Base-by-base conservation (phyloP, 306 rosid species). In the Prunus mongolica region DNA sequence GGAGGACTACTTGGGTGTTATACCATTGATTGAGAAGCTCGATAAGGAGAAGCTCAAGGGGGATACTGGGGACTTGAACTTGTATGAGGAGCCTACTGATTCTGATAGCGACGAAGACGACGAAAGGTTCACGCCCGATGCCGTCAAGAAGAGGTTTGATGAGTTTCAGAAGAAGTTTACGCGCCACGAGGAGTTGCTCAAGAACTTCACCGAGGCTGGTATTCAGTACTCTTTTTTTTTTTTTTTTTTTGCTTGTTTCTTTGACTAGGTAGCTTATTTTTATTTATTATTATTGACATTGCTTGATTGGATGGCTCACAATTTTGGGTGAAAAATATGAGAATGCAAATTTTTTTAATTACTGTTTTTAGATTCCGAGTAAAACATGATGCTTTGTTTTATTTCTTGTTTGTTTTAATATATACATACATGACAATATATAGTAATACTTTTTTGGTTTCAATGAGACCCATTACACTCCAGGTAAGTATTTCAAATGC, bases 91-190 rank as follows among this genome's bases (percentile, higher is more conserved):
- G 80, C 88, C 87, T 38, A 81, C 97, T 18, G 98, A 92, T 76
- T 95, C 97, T 12, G 98, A 92, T 12, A 84, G 88, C 15, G 97
- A 92, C 12, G 91, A 85, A 0, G 98, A 95, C 6, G 95, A 89
- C 56, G 91, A 82, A 77, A 76, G 83, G 30, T 75, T 65, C 76
- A 78, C 77, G 69, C 30, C 69, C 0, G 97, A 92, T 1, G 90
- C 79, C 14, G 8, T 80, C 24, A 47, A 80, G 61, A 82, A 89
- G 79, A 79, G 80, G 51, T 28, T 41, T 25, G 75, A 84, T 0
- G 81, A 85, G 68, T 92, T 91, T 71, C 84, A 90, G 81, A 87
- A 81, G 86, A 94, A 94, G 85, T 82, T 65, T 77, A 77, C 75
- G 75, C 89, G 82, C 72, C 97, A 94, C 69, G 55, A 90, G 79